phyloP scores from a whole-genome alignment of 257 asterid genomes.

The Orobanche coerulescens region DNA sequence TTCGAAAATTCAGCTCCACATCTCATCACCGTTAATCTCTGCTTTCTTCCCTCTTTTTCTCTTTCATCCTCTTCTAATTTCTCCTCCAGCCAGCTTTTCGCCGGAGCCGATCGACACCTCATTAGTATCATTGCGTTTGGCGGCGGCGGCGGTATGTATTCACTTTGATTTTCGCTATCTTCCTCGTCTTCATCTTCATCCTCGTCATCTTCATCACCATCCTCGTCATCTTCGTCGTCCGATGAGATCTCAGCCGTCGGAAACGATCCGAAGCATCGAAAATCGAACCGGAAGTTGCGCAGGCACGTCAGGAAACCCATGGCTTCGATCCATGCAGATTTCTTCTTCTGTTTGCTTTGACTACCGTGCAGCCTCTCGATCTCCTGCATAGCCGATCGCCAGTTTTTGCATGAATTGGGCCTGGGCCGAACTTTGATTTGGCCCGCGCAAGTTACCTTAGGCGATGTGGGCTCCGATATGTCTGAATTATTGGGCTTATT shows the following conservation, averaged over 20 bases:
- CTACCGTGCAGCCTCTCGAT: slow-evolving; percentile 64
- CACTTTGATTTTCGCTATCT: slow-evolving; percentile 2
- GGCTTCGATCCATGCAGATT: slow-evolving; percentile 46
- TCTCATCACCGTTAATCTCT: slow-evolving; percentile 40
- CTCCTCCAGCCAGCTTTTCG: slow-evolving; percentile 60
- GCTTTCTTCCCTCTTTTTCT: slow-evolving; percentile 11
- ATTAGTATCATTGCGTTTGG: slow-evolving; percentile 61
- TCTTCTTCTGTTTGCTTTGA: slow-evolving; percentile 36
- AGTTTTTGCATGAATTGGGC: slow-evolving; percentile 52
- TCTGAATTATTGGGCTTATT: slow-evolving; percentile 39
- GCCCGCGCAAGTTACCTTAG: slow-evolving; percentile 83
- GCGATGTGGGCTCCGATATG: slow-evolving; percentile 67
- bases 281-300: slow-evolving; percentile 53
- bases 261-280: slow-evolving; percentile 64
- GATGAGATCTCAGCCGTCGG: slow-evolving; percentile 49
- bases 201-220: slow-evolving; percentile 22
- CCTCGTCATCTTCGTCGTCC: slow-evolving; percentile 54
- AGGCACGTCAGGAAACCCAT: slow-evolving; percentile 61
- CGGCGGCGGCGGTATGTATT: slow-evolving; percentile 52
- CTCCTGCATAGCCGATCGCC: slow-evolving; percentile 87
- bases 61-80: slow-evolving; percentile 21
- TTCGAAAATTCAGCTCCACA: slow-evolving; percentile 47
- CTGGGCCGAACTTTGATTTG: slow-evolving; percentile 59
- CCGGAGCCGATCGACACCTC: slow-evolving; percentile 83
- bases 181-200: slow-evolving; percentile 3